Base-by-base conservation (phyloP, 257 asterid genomes). In the Scutellaria galericulata region DNA sequence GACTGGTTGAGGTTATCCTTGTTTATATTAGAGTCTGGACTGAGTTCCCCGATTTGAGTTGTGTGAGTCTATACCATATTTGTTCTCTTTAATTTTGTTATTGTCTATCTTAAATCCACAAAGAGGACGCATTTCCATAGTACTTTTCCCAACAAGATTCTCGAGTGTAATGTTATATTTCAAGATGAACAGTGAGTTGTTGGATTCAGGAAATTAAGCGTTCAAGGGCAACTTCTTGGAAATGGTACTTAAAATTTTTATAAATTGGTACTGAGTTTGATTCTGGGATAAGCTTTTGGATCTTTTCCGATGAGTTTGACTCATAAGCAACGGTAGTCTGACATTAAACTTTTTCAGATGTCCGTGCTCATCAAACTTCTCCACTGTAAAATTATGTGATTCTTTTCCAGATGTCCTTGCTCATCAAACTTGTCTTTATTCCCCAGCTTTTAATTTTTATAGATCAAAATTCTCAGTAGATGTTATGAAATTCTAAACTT, bases 291-390 rank as follows among this genome's bases (percentile, higher is more conserved):
- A 10, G 59, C 12, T 11, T 46, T 51, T 31, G 5, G 20, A 41
- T 44, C 20, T 41, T 35, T 67, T 68, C 73, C 41, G 64, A 72
- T 72, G 55, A 72, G 46, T 48, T 66, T 64, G 44, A 1, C n/a
- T 10, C 22, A 12, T 50, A 15, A 44, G 75, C 62, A 44, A 40
- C 22, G 31, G n/a, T 31, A 12, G n/a, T 15, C 24, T 50, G 39
- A 31, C 37, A 31, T 31, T 31, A 4, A 31, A 31, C 40, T 54
- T 59, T 20, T 55, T 1, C 44, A 1, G 35, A 52, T 51, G 35
- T 50, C 12, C 41, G 20, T 60, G 63, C 69, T 35, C 46, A 15
- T 40, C 37, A 53, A 46, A 46, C 68, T 47, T 57, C 60, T 44
- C 62, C 65, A 40, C 15, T 61, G 22, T 48, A 55, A 24, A 14